phyloP scores from a whole-genome alignment of 1,139 yeast genomes.

The Candida tetrigidarum region DNA sequence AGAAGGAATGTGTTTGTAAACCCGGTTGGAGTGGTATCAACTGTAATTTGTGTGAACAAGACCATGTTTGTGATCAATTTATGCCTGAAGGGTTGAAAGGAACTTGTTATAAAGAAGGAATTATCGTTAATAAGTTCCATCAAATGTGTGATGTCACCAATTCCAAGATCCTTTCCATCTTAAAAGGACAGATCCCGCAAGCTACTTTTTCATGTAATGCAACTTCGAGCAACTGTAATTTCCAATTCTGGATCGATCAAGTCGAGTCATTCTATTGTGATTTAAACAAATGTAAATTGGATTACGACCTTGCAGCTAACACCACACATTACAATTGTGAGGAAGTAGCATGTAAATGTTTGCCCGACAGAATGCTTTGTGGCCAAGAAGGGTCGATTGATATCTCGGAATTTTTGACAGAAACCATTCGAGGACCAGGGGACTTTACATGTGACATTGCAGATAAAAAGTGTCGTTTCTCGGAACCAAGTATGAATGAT shows the following conservation, averaged over 20 bases:
- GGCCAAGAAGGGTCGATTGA: conserved; percentile 95
- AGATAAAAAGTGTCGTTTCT: conserved; percentile 68
- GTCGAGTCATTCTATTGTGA: conserved; percentile 91
- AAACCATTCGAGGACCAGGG: conserved; percentile 92
- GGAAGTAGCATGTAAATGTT: conserved; percentile 77
- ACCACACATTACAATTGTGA: conserved; percentile 80
- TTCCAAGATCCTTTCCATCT: conserved; percentile 76
- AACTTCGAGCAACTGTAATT: conserved; percentile 69
- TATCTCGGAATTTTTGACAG: conserved; percentile 88
- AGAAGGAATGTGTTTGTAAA: conserved; percentile 66
- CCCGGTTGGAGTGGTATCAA: conserved; percentile 95
- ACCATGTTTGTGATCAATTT: conserved; percentile 78
- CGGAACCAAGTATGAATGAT: conserved; percentile 97
- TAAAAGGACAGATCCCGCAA: conserved; percentile 84
- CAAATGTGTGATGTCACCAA: conserved; percentile 97
- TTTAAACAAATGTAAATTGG: conserved; percentile 68
- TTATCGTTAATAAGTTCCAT: conserved; percentile 76
- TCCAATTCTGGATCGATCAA: conserved; percentile 96
- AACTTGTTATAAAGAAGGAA: conserved; percentile 89
- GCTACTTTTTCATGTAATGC: conserved; percentile 89
- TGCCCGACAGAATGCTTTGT: conserved; percentile 92
- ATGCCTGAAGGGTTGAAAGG: conserved; percentile 90
- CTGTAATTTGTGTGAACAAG: conserved; percentile 80
- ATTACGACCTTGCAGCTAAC: conserved; percentile 65
- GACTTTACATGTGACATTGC: conserved; percentile 79